Conservation (phyloP, 768 basidiomycete species). For the Sarcodon sp. region DNA sequence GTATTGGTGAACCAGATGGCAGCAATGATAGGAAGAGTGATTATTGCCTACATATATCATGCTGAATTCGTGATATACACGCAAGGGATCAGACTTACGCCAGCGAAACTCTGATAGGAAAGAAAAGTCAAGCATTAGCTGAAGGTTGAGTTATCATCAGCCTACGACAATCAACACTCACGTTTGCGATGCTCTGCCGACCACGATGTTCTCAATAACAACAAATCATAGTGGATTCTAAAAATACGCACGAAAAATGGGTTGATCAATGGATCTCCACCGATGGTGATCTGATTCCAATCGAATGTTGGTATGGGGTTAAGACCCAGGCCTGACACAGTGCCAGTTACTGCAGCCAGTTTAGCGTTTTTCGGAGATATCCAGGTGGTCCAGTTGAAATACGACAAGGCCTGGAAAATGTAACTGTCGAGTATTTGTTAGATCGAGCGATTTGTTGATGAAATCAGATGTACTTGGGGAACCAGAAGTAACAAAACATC, state of each 20-base stretch:
- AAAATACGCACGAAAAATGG: constrained; percentile 21
- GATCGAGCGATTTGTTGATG: too few relatives aligned
- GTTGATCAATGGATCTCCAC: constrained; percentile 67
- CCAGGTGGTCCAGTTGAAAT: constrained; percentile 92
- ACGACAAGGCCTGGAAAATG: constrained; percentile 61
- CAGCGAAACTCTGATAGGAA: background rate
- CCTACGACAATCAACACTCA: background rate
- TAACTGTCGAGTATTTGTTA: too few relatives aligned
- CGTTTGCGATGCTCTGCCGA: background rate
- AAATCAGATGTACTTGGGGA: background rate
- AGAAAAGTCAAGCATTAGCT: background rate
- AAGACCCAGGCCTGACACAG: constrained; percentile 68
- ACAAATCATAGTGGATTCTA: background rate
- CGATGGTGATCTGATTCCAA: constrained; percentile 70
- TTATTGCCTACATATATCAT: background rate
- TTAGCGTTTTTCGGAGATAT: constrained; percentile 67
- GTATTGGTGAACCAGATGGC: background rate
- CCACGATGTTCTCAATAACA: too few relatives aligned
- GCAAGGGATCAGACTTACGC: background rate
- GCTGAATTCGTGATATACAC: too few relatives aligned
- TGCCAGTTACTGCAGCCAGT: constrained; percentile 67
- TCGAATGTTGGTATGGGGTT: constrained; percentile 65
- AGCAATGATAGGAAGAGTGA: background rate
- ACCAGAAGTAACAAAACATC: background rate
- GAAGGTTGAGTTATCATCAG: background rate